Evolutionary conservation across 805 yeast genomes (phyloP), one percentile per base, ranked within the genome.

Genomic region (Kockiozyma suomiensis): DNA sequence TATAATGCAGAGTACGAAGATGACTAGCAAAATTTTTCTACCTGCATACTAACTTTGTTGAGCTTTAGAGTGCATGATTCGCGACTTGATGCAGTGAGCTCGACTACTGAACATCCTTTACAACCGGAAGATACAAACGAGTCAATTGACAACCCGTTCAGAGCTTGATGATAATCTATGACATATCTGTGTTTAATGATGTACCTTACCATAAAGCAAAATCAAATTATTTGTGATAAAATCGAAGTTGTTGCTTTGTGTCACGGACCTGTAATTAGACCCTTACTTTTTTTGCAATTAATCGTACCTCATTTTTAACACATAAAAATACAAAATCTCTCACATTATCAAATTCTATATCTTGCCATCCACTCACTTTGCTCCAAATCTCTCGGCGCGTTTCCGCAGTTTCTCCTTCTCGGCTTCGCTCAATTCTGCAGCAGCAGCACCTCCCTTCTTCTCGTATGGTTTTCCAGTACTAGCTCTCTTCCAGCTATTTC

Each of bases 351-450:
- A n/a, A n/a, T n/a, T n/a, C n/a, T 45, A 28, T 35, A 45, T 10
- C 25, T 3, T 42, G 15, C 28, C 25, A 40, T 40, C 25, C 45
- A 17, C 28, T 21, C 28, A 32, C 12, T 49, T 26, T 50, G 25
- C 35, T 19, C 50, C 50, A 48, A 60, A 60, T 19, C 64, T 30
- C 54, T 50, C 61, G 10, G 58, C 58, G 17, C 64, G 54, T 43
- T 56, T 51, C 45, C n/a, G 25, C 58, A 51, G 2, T 47, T 51
- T 56, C 43, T 38, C 58, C 51, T 47, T 47, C 10, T 59, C 64
- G 17, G 35, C 64, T 19, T 50, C 64, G 17, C 41, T 50, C 41
- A 42, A n/a, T 40, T 12, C 32, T 2, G 56, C 19, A n/a, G 10
- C 21, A 17, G 21, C 35, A 13, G 28, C 19, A 2, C 15, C 38